Conservation (phyloP, 2,329 filamentous ascomycete species). For the Aureobasidium sp. region DNA sequence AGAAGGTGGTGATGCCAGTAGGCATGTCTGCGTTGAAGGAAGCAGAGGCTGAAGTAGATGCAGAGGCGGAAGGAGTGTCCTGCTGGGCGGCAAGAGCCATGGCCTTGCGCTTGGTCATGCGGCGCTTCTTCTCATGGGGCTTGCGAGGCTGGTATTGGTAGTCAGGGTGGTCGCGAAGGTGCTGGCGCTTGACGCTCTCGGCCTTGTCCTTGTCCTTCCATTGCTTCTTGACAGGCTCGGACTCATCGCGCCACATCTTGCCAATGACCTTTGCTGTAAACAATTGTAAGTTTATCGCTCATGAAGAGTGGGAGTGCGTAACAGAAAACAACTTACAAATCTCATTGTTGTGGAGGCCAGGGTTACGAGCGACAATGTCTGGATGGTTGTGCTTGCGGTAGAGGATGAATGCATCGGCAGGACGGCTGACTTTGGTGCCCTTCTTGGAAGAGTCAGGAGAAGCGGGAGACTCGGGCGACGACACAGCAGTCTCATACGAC, state of each 20-base stretch:
- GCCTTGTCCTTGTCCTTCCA: slow-evolving; percentile 32
- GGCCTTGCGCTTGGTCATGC: slow-evolving; percentile 22
- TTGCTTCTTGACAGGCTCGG: slow-evolving; percentile 26
- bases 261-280: slow-evolving; percentile 29
- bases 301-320: not conserved
- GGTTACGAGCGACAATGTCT: slow-evolving; percentile 29
- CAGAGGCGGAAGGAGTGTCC: not conserved
- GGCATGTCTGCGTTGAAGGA: not conserved
- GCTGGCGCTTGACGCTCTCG: slow-evolving; percentile 31
- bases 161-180: slow-evolving; percentile 32
- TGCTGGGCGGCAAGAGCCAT: slow-evolving; percentile 5
- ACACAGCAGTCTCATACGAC: not conserved
- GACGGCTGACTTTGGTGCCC: slow-evolving; percentile 32
- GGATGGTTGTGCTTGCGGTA: slow-evolving; percentile 34
- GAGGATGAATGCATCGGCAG: slow-evolving; percentile 39
- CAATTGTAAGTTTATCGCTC: not conserved
- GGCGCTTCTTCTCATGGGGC: slow-evolving; percentile 37
- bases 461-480: not conserved
- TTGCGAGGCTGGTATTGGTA: slow-evolving; percentile 41
- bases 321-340: slow-evolving; percentile 30
- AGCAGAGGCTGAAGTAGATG: not conserved
- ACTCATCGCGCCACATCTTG: slow-evolving; percentile 33
- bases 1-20: not conserved
- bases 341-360: slow-evolving; percentile 36
- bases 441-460: slow-evolving; percentile 1